Percentiles rank a stretch among this genome's conserved stretches.
phyloP scores from a whole-genome alignment of 2,329 filamentous ascomycete genomes.

The Purpureocillium lavendulum region DNA sequence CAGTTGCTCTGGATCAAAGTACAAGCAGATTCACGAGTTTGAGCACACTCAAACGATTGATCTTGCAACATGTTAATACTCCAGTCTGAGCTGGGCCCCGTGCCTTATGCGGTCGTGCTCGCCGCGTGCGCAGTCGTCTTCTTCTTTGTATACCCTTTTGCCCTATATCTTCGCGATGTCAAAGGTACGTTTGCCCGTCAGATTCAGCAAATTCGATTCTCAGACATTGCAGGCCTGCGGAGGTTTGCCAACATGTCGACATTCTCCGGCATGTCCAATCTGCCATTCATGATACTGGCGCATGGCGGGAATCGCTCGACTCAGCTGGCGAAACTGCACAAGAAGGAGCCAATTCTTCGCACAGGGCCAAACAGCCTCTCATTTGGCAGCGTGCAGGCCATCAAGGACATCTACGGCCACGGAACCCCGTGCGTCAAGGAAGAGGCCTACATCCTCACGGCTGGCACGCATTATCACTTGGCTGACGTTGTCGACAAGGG shows the following conservation, averaged over 20 bases:
- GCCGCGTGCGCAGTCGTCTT: not conserved
- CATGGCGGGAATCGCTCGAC: conserved; percentile 29
- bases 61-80: no score
- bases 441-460: conserved; percentile 31
- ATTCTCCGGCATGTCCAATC: conserved; percentile 34
- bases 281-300: conserved; percentile 38
- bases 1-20: no score
- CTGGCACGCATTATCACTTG: conserved; percentile 41
- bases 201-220: no score
- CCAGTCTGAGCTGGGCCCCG: no score
- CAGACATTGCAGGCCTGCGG: conserved; percentile 31
- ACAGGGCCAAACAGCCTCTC: conserved; percentile 18
- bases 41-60: no score
- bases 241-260: conserved; percentile 33
- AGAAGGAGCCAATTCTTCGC: conserved; percentile 24
- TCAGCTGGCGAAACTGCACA: conserved; percentile 26
- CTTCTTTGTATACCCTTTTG: not conserved
- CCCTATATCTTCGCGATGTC: not conserved
- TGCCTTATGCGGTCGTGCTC: not conserved
- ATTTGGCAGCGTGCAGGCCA: conserved; percentile 12
- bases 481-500: conserved; percentile 42
- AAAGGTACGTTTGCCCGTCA: not conserved
- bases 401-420: conserved; percentile 31
- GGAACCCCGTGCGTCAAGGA: conserved; percentile 42
- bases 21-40: no score